Evolutionary conservation across 257 asterid species (phyloP), one percentile per base, ranked within the genome.

Genomic region (Capsicum pubescens): DNA sequence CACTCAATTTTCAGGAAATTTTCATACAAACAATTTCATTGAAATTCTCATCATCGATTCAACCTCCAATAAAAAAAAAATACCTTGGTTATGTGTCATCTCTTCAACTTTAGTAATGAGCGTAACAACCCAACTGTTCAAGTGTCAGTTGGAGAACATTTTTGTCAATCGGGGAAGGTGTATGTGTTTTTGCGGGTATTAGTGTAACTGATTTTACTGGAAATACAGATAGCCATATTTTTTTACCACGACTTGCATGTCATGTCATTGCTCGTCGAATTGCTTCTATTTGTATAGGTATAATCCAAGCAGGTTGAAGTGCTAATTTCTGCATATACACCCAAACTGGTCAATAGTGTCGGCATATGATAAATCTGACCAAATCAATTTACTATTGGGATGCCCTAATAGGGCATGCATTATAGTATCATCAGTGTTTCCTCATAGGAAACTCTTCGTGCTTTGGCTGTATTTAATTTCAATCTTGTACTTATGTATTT

Each of bases 401-500:
- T 63, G 35, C 42, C 69, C 42, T 63, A 63, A 11, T 5, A 19
- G 68, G 63, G 42, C 4, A 21, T 63, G 39, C 10, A 15, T 21
- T 63, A 26, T 21, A 9, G 69, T 21, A 63, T 63, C 42, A 63
- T 10, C 21, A 63, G 39, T 15, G 13, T 9, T 63, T 63, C 16
- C 42, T 63, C 42, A 63, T 63, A 63, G 16, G 69, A 11, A 10
- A 63, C 15, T 9, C 69, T 63, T 63, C 8, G 15, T 21, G 69
- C 69, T 21, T 5, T 63, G 69, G 10, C 5, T 39, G 84, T 86
- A 50, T 64, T 88, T 3, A 84, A 84, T 10, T 85, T 91, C 85
- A 89, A 93, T 76, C 69, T 57, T 67, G 82, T 88, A 17, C 89
- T 93, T 1, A 52, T 71, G 83, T 86, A 87, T 71, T 80, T 93